phyloP scores from a whole-genome alignment of 2,329 filamentous ascomycete species.

The Emericellopsis cladophorae region DNA sequence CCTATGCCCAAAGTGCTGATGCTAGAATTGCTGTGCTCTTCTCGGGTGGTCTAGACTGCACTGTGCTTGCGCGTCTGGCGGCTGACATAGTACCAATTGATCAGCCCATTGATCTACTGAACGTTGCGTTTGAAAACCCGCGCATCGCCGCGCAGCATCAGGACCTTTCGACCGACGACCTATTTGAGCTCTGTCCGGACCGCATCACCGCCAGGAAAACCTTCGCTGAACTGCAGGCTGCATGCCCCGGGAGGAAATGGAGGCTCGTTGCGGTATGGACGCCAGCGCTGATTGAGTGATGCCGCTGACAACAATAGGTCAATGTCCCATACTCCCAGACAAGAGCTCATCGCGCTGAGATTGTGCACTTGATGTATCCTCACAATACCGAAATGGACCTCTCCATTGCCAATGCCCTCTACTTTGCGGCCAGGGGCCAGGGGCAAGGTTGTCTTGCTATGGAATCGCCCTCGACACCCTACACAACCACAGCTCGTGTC shows the following conservation, averaged over 20 bases:
- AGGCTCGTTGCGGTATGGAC: slow-evolving; percentile 59
- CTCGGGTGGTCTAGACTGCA: slow-evolving; percentile 90
- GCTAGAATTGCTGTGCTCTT: slow-evolving; percentile 69
- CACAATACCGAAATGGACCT: slow-evolving; percentile 99
- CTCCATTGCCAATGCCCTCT: slow-evolving; percentile 86
- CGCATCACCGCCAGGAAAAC: slow-evolving; percentile 75
- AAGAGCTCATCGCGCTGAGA: slow-evolving; percentile 49
- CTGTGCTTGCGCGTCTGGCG: slow-evolving; percentile 66
- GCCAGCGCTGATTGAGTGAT: neutral
- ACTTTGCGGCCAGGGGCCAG: slow-evolving; percentile 75
- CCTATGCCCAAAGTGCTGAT: slow-evolving; percentile 19
- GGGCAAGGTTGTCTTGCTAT: slow-evolving; percentile 30
- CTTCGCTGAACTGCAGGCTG: slow-evolving; percentile 55
- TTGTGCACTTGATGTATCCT: slow-evolving; percentile 73
- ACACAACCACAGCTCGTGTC: slow-evolving; percentile 64
- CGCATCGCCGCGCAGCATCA: slow-evolving; percentile 48
- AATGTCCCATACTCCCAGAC: slow-evolving; percentile 74
- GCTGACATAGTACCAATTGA: slow-evolving; percentile 60
- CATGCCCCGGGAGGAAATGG: slow-evolving; percentile 64
- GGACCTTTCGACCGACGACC: slow-evolving; percentile 13
- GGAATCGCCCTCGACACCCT: slow-evolving; percentile 21
- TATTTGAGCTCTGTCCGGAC: slow-evolving; percentile 82
- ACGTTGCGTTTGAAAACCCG: slow-evolving; percentile 95
- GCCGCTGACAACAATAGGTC: slow-evolving; percentile 30
- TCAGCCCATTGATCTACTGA: slow-evolving; percentile 75